Percentiles rank a stretch among this genome's conserved stretches.
Conservation (phyloP, 345 rosid genomes). For the Syzygium oleosum region DNA sequence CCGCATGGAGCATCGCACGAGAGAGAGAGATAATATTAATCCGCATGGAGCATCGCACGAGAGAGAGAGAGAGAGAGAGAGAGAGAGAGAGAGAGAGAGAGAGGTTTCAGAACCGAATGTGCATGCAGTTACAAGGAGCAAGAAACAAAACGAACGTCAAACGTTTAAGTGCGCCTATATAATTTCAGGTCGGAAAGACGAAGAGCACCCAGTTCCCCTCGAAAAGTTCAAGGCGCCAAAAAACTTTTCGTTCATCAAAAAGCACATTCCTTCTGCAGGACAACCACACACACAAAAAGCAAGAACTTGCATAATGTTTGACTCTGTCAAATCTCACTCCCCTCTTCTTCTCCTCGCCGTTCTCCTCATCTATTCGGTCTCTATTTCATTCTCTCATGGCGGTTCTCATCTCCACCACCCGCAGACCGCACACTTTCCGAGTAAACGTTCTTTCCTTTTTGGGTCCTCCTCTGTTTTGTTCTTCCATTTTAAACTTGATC, state of each 20-base stretch:
- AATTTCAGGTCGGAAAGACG: background rate
- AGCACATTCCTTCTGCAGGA: background rate
- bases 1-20: background rate
- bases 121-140: background rate
- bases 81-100: too few species aligned
- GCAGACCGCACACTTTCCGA: background rate
- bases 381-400: background rate
- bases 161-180: background rate
- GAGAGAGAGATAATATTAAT: background rate
- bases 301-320: background rate
- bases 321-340: background rate
- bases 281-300: background rate
- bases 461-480: background rate
- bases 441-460: background rate
- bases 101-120: background rate
- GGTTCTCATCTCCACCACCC: background rate
- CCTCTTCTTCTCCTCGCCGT: background rate
- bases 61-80: background rate
- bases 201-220: background rate
- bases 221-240: background rate
- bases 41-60: background rate
- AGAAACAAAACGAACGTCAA: background rate
- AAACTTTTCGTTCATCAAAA: background rate
- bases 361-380: background rate
- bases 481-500: background rate